Conservation (phyloP, 306 rosid species). For the Oemleria cerasiformis region DNA sequence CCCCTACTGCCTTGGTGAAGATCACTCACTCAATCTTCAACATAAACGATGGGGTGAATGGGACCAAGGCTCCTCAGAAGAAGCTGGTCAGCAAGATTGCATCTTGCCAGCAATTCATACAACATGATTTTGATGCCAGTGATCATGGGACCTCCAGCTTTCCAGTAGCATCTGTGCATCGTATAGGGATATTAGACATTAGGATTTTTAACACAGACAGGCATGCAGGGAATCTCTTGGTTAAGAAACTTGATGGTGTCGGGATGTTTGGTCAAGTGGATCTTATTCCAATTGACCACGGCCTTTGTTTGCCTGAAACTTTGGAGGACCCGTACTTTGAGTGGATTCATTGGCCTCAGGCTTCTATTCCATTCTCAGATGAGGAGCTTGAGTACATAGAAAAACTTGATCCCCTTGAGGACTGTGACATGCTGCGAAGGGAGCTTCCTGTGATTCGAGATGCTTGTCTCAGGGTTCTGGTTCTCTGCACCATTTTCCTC, state of each 20-base stretch:
- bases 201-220: conserved; percentile 97
- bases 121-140: conserved; percentile 96
- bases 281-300: conserved; percentile 94
- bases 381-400: conserved; percentile 81
- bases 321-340: conserved; percentile 97
- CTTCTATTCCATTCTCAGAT: conserved; percentile 90
- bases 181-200: conserved; percentile 89
- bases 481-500: conserved; percentile 86
- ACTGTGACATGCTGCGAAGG: conserved; percentile 68
- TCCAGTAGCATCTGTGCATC: conserved; percentile 90
- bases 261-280: conserved; percentile 90
- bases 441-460: conserved; percentile 97
- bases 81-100: conserved; percentile 91
- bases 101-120: conserved; percentile 83
- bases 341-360: conserved; percentile 99
- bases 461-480: conserved; percentile 85
- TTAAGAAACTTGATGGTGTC: conserved; percentile 70
- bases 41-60: conserved; percentile 85
- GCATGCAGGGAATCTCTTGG: conserved; percentile 95
- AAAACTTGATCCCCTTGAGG: conserved; percentile 53
- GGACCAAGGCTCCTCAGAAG: conserved; percentile 56
- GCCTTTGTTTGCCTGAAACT: conserved; percentile 91
- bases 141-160: conserved; percentile 97
- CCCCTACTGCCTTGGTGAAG: conserved; percentile 92
- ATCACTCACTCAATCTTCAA: conserved; percentile 92